Evolutionary conservation across 371 early-diverging fungal species (phyloP), one percentile per base, ranked within the genome.

Genomic region (Dichotomocladium elegans): DNA sequence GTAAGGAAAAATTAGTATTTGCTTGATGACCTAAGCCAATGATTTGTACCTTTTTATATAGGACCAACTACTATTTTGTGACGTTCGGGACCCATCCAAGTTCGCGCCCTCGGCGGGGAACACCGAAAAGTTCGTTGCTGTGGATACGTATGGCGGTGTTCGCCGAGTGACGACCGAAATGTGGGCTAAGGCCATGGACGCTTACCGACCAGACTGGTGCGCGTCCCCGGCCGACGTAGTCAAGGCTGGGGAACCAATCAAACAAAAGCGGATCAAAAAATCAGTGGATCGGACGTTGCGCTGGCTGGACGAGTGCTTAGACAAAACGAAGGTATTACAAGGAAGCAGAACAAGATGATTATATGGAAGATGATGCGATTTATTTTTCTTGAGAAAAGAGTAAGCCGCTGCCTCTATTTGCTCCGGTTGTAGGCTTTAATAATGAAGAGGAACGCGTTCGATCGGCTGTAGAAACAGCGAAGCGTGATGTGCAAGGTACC

Each of bases 131-230:
- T 76, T 72, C 55, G 72, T 90, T 46, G 79, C 81, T 9, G 79
- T 88, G 8, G 75, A 77, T 46, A 83, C 89, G 1, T 76, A 75
- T 31, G 85, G 84, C 30, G 91, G 91, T 27, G 73, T 84, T 0
- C 77, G 83, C 33, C 68, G 77, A 51, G 50, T 86, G 22, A 81
- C 84, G 1, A 57, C 77, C 3, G 83, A 74, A n/a, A 45, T 75
- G 4, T 86, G 80, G 74, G 57, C 64, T 10, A 57, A 77, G 34
- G 70, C 74, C 2, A 58, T 82, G 43, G 63, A 66, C 14, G 57
- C 60, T 6, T 82, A 82, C 48, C 63, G 66, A 10, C 86, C 86
- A 0, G 86, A 86, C 59, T 58, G 82, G 21, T 53, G 70, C 4
- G 77, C 77, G 0, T 28, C 74, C 17, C 70, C 74, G 47, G 64